Evolutionary conservation across 352 stramenopile species (phyloP), one percentile per base, ranked within the genome.

Genomic region (Pythium catenulatum): DNA sequence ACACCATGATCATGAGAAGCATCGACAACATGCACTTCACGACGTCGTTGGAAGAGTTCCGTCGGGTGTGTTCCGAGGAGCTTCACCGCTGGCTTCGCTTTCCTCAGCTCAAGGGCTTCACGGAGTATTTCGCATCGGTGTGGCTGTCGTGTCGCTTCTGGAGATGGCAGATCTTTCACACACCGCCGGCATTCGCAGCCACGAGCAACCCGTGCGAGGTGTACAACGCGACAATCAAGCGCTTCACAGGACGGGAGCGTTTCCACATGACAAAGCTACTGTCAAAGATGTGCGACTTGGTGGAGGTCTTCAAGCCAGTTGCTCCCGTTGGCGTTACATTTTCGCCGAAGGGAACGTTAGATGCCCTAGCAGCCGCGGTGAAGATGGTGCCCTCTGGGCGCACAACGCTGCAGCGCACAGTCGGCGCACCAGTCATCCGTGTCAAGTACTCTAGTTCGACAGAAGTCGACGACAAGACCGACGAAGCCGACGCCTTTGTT

Each of bases 141-240:
- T 77, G 69, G 80, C 58, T 86, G 21, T 3, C 8, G 2, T 48
- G 63, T 0, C 43, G 36, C 7, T 86, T 86, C 37, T 86, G 69
- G 70, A 75, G 70, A 25, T 87, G 81, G 81, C 81, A 87, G 36
- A 59, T 82, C 27, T 87, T 83, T 32, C 79, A 87, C 39, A 56
- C 72, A 6, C 81, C 72, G 21, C 30, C 27, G 13, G 48, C 72
- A 17, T 87, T 68, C 36, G 63, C 81, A 1, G 45, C 73, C 6
- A 87, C 81, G 21, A 87, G 83, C 65, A 87, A 83, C 34, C 81
- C 81, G 5, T 72, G 72, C 32, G 81, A 87, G 39, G 81, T 83
- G 30, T 87, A 70, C 63, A 75, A 87, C 61, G n/a, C 81, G 13
- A 50, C 14, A 0, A 78, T 87, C 61, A 87, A 87, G 72, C 75